phyloP scores from a whole-genome alignment of 805 yeast species.

The Candida broadrunensis region DNA sequence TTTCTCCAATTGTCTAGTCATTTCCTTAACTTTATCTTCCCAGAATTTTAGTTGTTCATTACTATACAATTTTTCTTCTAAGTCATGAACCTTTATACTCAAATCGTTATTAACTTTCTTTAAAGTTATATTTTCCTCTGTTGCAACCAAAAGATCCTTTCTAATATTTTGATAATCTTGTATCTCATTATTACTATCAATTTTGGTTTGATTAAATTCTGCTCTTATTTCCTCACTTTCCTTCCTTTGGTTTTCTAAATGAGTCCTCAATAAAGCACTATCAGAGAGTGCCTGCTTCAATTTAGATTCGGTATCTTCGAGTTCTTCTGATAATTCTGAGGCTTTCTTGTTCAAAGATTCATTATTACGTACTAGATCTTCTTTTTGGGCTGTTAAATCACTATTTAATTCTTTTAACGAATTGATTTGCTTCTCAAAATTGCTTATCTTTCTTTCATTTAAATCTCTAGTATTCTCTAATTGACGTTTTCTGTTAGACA shows the following conservation, averaged over 20 bases:
- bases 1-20: constrained; percentile 49
- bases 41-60: constrained; percentile 59
- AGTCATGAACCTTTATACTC: constrained; percentile 38
- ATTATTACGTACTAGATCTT: constrained; percentile 46
- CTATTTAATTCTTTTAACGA: constrained; percentile 58
- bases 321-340: constrained; percentile 18
- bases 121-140: constrained; percentile 67
- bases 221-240: constrained; percentile 30
- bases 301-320: constrained; percentile 21
- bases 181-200: constrained; percentile 23
- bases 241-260: constrained; percentile 28
- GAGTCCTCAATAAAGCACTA: constrained; percentile 28
- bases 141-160: constrained; percentile 51
- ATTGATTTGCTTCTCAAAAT: constrained; percentile 47
- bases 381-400: constrained; percentile 62
- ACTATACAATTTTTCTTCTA: constrained; percentile 48
- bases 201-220: constrained; percentile 33
- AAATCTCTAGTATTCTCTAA: constrained; percentile 32
- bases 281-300: constrained; percentile 26
- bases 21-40: constrained; percentile 51
- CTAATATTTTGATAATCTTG: constrained; percentile 36
- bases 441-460: constrained; percentile 34
- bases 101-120: constrained; percentile 54
- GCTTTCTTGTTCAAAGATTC: constrained; percentile 30
- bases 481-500: constrained; percentile 23